These are phyloP conservation scores for Phytophthora melonis DNA, from an alignment of 352 stramenopile genomes.

Conservation along the genomic window DNA sequence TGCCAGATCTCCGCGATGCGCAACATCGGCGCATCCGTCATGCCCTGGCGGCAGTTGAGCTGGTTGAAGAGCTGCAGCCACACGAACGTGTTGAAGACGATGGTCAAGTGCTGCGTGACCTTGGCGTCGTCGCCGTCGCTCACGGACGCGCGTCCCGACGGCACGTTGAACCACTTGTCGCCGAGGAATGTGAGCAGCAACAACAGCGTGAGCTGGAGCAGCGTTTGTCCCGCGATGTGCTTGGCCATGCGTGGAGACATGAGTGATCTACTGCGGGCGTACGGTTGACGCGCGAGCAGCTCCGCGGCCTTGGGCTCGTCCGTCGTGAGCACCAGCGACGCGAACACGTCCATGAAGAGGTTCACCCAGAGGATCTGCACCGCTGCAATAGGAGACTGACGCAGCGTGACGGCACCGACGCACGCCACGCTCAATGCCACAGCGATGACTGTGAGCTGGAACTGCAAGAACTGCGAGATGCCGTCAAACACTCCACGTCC, in stretches of 20 bases:
- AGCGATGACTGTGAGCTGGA: constrained; percentile 96
- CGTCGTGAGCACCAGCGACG: constrained; percentile 84
- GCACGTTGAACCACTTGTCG: too few relatives aligned
- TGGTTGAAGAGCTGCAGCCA: constrained; percentile 96
- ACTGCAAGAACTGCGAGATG: constrained; percentile 97
- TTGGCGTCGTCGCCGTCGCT: too few relatives aligned
- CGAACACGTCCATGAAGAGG: constrained; percentile 97
- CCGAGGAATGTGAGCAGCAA: too few relatives aligned
- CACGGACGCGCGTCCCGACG: too few relatives aligned
- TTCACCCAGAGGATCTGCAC: constrained; percentile 98
- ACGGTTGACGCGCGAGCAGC: constrained; percentile 72
- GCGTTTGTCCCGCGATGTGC: too few relatives aligned
- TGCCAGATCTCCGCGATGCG: too few relatives aligned
- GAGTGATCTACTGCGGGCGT: too few relatives aligned
- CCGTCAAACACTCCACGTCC: constrained; percentile 96
- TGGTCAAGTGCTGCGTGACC: constrained; percentile 92
- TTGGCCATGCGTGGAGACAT: too few relatives aligned
- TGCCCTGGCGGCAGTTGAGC: constrained; percentile 61
- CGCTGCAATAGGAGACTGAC: constrained; percentile 85
- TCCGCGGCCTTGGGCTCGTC: constrained; percentile 77
- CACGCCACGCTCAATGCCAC: constrained; percentile 92
- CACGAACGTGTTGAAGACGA: constrained; percentile 98
- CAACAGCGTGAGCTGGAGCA: too few relatives aligned
- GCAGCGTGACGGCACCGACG: constrained; percentile 67
- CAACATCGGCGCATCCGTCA: too few relatives aligned